Conservation (phyloP, 768 basidiomycete genomes). For the Trametes punicea region DNA sequence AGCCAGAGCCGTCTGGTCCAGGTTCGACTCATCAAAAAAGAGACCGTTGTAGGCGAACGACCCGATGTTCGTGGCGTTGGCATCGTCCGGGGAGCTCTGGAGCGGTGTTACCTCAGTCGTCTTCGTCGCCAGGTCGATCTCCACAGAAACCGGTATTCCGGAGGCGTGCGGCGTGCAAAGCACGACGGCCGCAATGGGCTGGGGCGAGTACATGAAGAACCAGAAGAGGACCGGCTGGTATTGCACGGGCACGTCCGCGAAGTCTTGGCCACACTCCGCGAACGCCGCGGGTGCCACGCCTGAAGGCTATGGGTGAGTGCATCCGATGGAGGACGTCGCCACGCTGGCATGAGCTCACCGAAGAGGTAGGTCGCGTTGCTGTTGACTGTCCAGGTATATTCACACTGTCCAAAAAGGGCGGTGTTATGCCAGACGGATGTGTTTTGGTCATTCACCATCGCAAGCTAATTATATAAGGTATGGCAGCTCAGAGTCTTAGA, state of each 20-base stretch:
- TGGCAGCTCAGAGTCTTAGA: too few species aligned
- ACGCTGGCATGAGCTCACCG: conserved; percentile 31
- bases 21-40: conserved; percentile 41
- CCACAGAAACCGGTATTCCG: conserved; percentile 43
- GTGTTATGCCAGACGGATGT: conserved; percentile 41
- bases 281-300: conserved; percentile 10
- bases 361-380: conserved; percentile 41
- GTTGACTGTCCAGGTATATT: conserved; percentile 39
- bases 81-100: conserved; percentile 41
- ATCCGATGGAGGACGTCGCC: background rate
- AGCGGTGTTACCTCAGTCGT: conserved; percentile 41
- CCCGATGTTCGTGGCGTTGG: conserved; percentile 38
- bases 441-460: conserved; percentile 34
- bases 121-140: conserved; percentile 44
- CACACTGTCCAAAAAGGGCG: conserved; percentile 39
- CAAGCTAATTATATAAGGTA: conserved; percentile 31
- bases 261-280: conserved; percentile 24
- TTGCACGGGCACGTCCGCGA: conserved; percentile 27
- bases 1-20: conserved; percentile 33
- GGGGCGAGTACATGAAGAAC: conserved; percentile 49
- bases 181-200: conserved; percentile 40
- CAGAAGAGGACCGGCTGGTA: conserved; percentile 54
- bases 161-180: conserved; percentile 46
- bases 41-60: conserved; percentile 55
- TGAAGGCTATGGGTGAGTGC: background rate